Conservation (phyloP, 192 early-diverging fungal genomes). For the Mortierella alpina region DNA sequence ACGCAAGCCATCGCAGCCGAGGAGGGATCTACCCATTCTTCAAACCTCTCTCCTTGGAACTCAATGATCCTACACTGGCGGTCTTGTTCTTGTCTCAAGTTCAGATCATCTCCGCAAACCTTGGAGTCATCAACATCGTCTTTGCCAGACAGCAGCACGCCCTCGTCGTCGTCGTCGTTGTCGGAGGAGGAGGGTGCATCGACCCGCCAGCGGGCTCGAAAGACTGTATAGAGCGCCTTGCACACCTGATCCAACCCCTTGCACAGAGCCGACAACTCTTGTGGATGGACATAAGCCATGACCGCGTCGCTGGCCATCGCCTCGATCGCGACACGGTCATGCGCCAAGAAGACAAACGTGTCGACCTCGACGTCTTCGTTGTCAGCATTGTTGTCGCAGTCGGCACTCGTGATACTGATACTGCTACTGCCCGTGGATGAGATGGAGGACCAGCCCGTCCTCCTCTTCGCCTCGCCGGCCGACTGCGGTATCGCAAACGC, state of each 20-base stretch:
- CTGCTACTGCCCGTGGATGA: too few relatives aligned
- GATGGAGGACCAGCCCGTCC: too few relatives aligned
- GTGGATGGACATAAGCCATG: constrained; percentile 46
- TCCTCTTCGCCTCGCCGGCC: background rate
- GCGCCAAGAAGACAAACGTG: constrained; percentile 3
- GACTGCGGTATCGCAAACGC: constrained; percentile 31
- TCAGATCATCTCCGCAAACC: too few relatives aligned
- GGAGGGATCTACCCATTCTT: constrained; percentile 41
- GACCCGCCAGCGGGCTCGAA: constrained; percentile 44
- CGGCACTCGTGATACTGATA: background rate
- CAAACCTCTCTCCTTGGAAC: constrained; percentile 44
- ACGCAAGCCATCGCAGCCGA: background rate
- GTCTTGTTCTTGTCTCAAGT: background rate
- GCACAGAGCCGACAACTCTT: constrained; percentile 28
- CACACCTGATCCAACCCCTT: constrained; percentile 31
- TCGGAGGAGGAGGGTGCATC: background rate
- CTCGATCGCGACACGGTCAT: constrained; percentile 12
- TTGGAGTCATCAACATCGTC: too few relatives aligned
- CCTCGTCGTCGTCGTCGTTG: background rate
- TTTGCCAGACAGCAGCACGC: too few relatives aligned
- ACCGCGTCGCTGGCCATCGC: constrained; percentile 21
- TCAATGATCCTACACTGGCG: constrained; percentile 10
- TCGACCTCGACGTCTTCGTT: too few relatives aligned
- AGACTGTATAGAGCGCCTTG: constrained; percentile 29
- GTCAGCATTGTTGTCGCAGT: background rate